Evolutionary conservation across 768 basidiomycete genomes (phyloP), one percentile per base, ranked within the genome.

Genomic region (Lactifluus subvellereus): DNA sequence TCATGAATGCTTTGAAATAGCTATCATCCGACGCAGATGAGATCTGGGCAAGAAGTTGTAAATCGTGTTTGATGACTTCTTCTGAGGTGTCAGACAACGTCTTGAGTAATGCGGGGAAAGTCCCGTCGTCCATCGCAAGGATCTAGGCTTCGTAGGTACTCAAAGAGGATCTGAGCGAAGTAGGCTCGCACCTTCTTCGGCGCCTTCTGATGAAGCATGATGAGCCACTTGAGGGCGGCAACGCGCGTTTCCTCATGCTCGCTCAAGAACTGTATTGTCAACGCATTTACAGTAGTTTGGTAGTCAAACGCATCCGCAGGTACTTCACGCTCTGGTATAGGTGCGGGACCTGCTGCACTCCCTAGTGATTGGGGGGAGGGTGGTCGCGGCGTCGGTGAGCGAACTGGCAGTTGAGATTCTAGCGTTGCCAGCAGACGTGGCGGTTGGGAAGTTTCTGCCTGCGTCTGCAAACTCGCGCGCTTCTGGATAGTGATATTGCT

Each of bases 121-220:
- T 98, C 18, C 93, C 94, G 68, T 98, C 96, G 69, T 98, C 93
- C 85, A 96, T 89, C 0, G 93, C 89, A 49, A 98, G 77, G 65
- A 97, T 96, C 95, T 98, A 54, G 18, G 35, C 2, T 38, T 38
- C 6, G 9, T 59, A 42, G 37, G n/a, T 50, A 53, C 42, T 33
- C 16, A 54, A 49, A 33, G 10, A 11, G 8, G 14, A 2, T 22
- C 35, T 7, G 16, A 22, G 33, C 49, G 35, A 27, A 33, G 16
- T 35, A 16, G n/a, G 37, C 18, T 47, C 71, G 51, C 64, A 89
- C 94, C 84, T 96, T 96, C 76, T 88, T 91, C 0, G 97, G 97
- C 13, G 94, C 94, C 71, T 98, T 98, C 72, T 95, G 91, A 75
- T 99, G 97, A 56, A 99, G 77, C 97, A 99, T 99, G 60, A 97